These are phyloP conservation scores for Salix udensis DNA, from an alignment of 345 rosid genomes.

Conservation along the genomic window DNA sequence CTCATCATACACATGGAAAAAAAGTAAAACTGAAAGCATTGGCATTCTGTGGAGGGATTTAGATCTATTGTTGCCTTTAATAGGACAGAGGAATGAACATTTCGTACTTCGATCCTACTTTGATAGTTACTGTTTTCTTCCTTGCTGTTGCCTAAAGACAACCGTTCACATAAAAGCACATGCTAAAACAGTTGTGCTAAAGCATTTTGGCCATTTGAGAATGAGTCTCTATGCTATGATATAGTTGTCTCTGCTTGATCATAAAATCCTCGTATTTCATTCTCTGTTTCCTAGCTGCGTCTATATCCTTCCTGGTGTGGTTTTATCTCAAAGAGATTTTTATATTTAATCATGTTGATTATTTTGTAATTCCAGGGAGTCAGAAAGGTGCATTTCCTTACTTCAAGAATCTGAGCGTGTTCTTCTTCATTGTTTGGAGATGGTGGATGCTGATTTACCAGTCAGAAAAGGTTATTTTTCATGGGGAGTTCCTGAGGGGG, in stretches of 20 bases:
- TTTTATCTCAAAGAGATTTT: neutral
- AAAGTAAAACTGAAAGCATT: neutral
- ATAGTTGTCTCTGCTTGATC: neutral
- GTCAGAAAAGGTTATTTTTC: constrained; percentile 36
- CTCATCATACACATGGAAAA: neutral
- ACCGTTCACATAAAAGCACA: neutral
- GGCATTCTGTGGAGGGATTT: neutral
- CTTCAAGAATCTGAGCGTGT: constrained; percentile 64
- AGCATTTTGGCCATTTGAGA: neutral
- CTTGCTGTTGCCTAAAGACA: neutral
- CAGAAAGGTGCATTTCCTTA: constrained; percentile 57
- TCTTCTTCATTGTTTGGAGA: constrained; percentile 76
- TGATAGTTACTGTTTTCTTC: neutral
- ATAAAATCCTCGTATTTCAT: neutral
- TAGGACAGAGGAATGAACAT: neutral
- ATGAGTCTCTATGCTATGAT: neutral
- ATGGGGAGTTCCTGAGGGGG: constrained; percentile 57
- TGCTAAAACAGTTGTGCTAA: neutral
- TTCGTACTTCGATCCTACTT: neutral
- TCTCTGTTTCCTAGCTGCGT: neutral
- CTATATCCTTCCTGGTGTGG: neutral
- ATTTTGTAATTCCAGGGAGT: constrained; percentile 45
- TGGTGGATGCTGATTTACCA: constrained; percentile 30
- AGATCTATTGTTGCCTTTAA: neutral
- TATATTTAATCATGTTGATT: neutral